Evolutionary conservation across 108 stramenopile genomes (phyloP), one percentile per base, ranked within the genome.

Genomic region (Pseudonitzschia pungens): DNA sequence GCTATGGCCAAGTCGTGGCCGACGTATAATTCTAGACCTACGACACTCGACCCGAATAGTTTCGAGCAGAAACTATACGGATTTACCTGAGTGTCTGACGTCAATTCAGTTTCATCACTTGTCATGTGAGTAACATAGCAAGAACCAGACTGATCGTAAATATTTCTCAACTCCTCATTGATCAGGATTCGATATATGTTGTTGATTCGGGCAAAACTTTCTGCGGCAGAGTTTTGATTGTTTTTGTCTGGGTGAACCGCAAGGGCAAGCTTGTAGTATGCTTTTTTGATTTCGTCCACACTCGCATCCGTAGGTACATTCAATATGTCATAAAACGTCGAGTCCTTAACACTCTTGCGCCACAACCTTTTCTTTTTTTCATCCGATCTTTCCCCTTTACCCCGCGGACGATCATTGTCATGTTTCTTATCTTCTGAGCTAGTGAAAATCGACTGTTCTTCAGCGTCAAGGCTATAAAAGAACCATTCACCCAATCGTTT

Each of bases 181-280:
- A 43, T 74, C 16, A 84, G 77, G 32, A 73, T 84, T 31, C 68
- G 57, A 70, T 84, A 84, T 18, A 77, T 79, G 26, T 59, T 53
- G 33, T 70, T 77, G 26, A 84, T 68, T 20, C 58, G 51, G 18
- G 64, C 41, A 70, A 84, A 84, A 48, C 52, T 58, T 53, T 77
- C 69, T 43, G 56, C 56, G 3, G 68, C 56, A 41, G 76, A 48
- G 41, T 36, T 62, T 29, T 65, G 76, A 26, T 44, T 18, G 44
- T 62, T 80, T 67, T 84, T 84, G 51, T 84, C 83, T 12, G 83
- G 83, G 59, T 84, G 83, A 16, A 62, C 18, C 42, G 52, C 33
- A 4, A 74, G 51, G 9, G 83, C 83, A 56, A 80, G 71, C 24
- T 57, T 58, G 48, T 81, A 74, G 42, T 84, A 84, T 10, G 83